Percentiles rank a stretch among this genome's conserved stretches.
Conservation (phyloP, 441 rosid genomes). For the Arabidopsis hybrid region DNA sequence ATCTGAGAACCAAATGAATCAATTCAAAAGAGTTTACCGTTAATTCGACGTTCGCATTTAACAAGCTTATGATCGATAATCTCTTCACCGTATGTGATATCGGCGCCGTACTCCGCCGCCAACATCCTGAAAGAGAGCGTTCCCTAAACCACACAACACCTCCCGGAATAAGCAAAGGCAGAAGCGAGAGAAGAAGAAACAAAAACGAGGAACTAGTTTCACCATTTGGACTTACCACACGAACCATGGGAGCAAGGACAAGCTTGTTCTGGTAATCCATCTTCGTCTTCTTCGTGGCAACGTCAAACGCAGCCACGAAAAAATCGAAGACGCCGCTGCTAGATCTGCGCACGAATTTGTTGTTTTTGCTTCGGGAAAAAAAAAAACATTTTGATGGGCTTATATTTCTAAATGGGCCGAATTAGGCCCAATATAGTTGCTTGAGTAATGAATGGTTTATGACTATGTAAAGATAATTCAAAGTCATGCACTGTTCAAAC, state of each 20-base stretch:
- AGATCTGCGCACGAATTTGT: slow-evolving; percentile 22
- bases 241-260: slow-evolving; percentile 95
- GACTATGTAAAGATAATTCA: too few species aligned
- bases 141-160: slow-evolving; percentile 53
- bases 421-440: background rate
- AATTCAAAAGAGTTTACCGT: slow-evolving; percentile 49
- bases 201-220: background rate
- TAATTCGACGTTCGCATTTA: slow-evolving; percentile 69
- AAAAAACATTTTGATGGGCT: background rate
- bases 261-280: slow-evolving; percentile 88
- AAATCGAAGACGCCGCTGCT: background rate
- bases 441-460: background rate
- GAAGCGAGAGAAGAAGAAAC: background rate
- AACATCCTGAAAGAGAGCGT: slow-evolving; percentile 74
- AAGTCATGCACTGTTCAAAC: background rate
- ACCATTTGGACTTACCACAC: slow-evolving; percentile 66
- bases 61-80: slow-evolving; percentile 75
- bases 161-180: background rate
- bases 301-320: slow-evolving; percentile 38
- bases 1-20: slow-evolving; percentile 11
- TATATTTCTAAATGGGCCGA: background rate
- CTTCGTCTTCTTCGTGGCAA: slow-evolving; percentile 38
- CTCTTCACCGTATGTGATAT: slow-evolving; percentile 86
- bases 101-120: slow-evolving; percentile 83
- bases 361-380: background rate